A percentile compares a stretch with the other conserved stretches of the same genome.
Evolutionary conservation across 768 basidiomycete species (phyloP).

Genomic region (Bullera alba): DNA sequence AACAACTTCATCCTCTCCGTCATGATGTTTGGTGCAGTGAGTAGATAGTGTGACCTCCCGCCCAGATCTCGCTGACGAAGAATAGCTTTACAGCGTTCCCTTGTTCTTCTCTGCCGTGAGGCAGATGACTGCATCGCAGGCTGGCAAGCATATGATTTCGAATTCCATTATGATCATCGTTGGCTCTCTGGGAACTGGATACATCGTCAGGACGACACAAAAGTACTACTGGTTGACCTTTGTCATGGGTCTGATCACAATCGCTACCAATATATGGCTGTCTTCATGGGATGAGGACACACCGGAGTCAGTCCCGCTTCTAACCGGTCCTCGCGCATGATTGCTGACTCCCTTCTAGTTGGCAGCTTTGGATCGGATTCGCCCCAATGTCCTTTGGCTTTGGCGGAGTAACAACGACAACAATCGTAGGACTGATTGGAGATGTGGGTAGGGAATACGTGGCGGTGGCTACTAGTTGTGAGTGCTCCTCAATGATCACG

Average conservation of each 20-base stretch:
- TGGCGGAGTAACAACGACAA: conserved; percentile 37
- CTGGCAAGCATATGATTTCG: conserved; percentile 78
- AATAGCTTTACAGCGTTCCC: conserved; percentile 74
- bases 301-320: conserved; percentile 46
- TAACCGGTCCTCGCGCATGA: background rate
- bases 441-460: conserved; percentile 30
- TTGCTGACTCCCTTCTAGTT: background rate
- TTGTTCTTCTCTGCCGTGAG: conserved; percentile 82
- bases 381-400: conserved; percentile 37
- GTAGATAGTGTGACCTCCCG: conserved; percentile 1
- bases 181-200: conserved; percentile 83
- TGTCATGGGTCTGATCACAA: conserved; percentile 53
- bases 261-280: conserved; percentile 56
- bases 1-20: conserved; percentile 57
- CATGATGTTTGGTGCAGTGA: conserved; percentile 20
- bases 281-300: conserved; percentile 60
- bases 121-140: conserved; percentile 58
- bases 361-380: conserved; percentile 28
- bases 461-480: conserved; percentile 76
- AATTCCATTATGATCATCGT: conserved; percentile 76
- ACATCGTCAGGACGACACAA: conserved; percentile 61
- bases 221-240: conserved; percentile 68
- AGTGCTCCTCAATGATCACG: conserved; percentile 39
- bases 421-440: conserved; percentile 42
- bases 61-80: background rate